Percentiles rank a stretch among this genome's conserved stretches.
Conservation (phyloP, 192 early-diverging fungal species). For the Phlyctochytrium arcticum region DNA sequence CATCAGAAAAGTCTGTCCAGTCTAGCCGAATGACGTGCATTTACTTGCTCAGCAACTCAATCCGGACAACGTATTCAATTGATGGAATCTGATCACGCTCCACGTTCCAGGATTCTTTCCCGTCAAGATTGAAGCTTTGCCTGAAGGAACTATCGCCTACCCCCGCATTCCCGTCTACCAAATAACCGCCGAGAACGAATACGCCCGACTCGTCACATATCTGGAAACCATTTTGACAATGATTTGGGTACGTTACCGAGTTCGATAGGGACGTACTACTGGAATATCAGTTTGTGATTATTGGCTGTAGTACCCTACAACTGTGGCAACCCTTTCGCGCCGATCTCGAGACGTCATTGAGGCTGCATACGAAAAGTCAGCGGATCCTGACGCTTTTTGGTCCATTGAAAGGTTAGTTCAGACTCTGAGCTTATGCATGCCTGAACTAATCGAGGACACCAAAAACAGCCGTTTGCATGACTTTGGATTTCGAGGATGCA, state of each 20-base stretch:
- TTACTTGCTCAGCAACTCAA: no score
- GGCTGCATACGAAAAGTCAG: constrained; percentile 56
- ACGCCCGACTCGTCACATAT: constrained; percentile 73
- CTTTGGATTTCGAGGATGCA: constrained; percentile 89
- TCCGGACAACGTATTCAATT: no score
- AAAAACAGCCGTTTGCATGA: constrained; percentile 73
- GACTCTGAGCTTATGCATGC: no score
- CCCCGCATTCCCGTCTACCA: constrained; percentile 79
- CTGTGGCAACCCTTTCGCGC: constrained; percentile 79
- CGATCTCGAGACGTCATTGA: constrained; percentile 59
- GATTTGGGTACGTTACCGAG: constrained; percentile 57
- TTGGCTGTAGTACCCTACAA: constrained; percentile 66
- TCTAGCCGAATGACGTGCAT: no score
- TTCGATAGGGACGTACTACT: neutral
- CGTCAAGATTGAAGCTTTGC: constrained; percentile 70
- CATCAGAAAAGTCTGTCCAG: no score
- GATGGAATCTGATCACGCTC: neutral
- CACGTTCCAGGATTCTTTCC: constrained; percentile 65
- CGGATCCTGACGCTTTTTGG: constrained; percentile 56
- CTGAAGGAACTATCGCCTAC: constrained; percentile 77
- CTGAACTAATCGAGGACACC: no score
- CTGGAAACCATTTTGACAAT: constrained; percentile 80
- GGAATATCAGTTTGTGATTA: neutral
- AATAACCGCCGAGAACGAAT: constrained; percentile 70
- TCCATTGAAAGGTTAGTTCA: constrained; percentile 55